These are phyloP conservation scores for Fraxinus xanthoxyloides DNA, from an alignment of 305 asterid genomes.

Conservation along the genomic window DNA sequence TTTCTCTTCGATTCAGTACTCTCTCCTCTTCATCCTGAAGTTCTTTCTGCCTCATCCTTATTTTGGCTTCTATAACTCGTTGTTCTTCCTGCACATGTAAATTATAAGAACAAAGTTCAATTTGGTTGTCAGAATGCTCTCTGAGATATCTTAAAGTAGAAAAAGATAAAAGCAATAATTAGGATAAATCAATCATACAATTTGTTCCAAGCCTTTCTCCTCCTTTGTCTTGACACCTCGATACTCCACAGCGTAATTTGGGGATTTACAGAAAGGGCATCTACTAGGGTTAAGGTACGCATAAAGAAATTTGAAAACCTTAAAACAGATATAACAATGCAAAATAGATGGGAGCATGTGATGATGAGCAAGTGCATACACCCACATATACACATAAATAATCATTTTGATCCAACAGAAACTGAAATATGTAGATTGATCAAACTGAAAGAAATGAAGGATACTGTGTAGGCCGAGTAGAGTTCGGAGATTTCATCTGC, in stretches of 20 bases:
- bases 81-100: conserved; percentile 74
- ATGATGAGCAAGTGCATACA: not conserved
- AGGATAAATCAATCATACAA: not conserved
- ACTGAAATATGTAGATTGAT: not conserved
- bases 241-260: conserved; percentile 7
- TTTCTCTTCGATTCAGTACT: conserved; percentile 55
- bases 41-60: conserved; percentile 94
- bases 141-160: conserved; percentile 6
- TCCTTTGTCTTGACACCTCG: not conserved
- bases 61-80: conserved; percentile 91
- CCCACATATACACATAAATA: conserved; percentile 1
- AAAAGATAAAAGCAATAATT: not conserved
- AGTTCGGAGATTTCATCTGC: conserved; percentile 98
- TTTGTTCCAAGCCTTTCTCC: not conserved
- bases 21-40: conserved; percentile 84
- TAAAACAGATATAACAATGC: conserved; percentile 1
- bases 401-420: conserved; percentile 3
- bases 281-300: conserved; percentile 58
- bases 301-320: conserved; percentile 4
- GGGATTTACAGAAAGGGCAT: conserved; percentile 93
- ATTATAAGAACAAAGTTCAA: not conserved
- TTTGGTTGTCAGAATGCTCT: conserved; percentile 17
- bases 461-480: conserved; percentile 97
- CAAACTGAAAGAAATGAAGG: conserved; percentile 42
- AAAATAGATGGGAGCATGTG: not conserved